Conservation (phyloP, 768 basidiomycete genomes). For the Saitozyma podzolica region DNA sequence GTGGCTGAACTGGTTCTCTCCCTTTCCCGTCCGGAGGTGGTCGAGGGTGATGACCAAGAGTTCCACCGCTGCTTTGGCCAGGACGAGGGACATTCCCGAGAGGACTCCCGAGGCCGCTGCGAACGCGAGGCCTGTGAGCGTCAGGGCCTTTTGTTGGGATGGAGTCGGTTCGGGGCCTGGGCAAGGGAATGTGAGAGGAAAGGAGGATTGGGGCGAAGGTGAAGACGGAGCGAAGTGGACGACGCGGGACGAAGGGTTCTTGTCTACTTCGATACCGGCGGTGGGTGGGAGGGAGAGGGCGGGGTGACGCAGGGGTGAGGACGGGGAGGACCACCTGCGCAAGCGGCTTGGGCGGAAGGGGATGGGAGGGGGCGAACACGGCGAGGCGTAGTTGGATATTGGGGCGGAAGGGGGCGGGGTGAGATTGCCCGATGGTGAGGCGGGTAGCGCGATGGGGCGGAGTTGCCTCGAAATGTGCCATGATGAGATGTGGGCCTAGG, state of each 20-base stretch:
- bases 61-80: constrained; percentile 92
- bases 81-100: constrained; percentile 86
- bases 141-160: constrained; percentile 56
- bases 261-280: background rate
- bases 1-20: constrained; percentile 51
- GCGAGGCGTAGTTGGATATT: constrained; percentile 37
- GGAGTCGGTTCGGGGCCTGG: constrained; percentile 28
- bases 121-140: constrained; percentile 77
- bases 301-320: constrained; percentile 7
- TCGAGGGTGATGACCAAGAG: constrained; percentile 73
- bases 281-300: constrained; percentile 2
- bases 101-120: constrained; percentile 84
- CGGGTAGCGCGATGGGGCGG: background rate
- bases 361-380: constrained; percentile 30
- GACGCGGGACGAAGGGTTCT: background rate
- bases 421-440: background rate
- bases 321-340: constrained; percentile 18
- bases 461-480: constrained; percentile 58
- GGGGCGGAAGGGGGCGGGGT: constrained; percentile 21
- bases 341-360: constrained; percentile 25
- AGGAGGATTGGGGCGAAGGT: background rate
- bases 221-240: background rate
- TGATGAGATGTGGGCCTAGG: constrained; percentile 72
- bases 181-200: constrained; percentile 2
- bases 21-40: constrained; percentile 43